phyloP scores from a whole-genome alignment of 2,329 filamentous ascomycete species.

The Zasmidium angulare region DNA sequence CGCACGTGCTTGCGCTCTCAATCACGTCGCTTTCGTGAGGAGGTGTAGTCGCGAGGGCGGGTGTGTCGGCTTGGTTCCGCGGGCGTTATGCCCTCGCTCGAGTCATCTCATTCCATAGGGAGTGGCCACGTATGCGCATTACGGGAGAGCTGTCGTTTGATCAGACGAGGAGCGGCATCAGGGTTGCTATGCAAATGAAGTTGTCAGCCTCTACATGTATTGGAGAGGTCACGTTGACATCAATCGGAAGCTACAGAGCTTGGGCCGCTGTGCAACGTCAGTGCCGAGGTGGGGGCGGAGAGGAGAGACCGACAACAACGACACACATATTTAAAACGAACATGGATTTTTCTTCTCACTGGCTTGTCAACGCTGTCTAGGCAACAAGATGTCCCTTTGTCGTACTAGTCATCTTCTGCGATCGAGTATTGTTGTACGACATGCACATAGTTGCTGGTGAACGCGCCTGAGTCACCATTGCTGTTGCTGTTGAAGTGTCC shows the following conservation, averaged over 20 bases:
- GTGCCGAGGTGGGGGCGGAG: not conserved
- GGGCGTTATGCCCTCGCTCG: conserved; percentile 6
- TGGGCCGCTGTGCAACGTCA: not conserved
- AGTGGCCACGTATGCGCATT: not conserved
- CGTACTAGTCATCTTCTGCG: too few species aligned
- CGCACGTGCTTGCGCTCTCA: not conserved
- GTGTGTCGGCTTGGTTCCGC: not conserved
- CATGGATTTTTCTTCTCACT: too few species aligned
- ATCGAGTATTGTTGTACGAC: too few species aligned
- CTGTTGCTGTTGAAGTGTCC: conserved; percentile 1
- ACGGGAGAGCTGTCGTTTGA: too few species aligned
- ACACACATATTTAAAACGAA: not conserved
- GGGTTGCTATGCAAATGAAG: too few species aligned
- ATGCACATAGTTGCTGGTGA: not conserved
- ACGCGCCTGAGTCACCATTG: not conserved
- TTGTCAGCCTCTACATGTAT: not conserved
- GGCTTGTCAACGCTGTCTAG: too few species aligned
- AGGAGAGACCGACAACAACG: not conserved
- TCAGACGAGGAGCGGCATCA: too few species aligned
- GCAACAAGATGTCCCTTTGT: too few species aligned
- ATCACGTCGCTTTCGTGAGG: not conserved
- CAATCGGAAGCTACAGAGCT: not conserved
- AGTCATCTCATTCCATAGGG: conserved; percentile 3
- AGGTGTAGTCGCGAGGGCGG: not conserved
- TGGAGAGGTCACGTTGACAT: not conserved